phyloP scores from a whole-genome alignment of 257 asterid species.

The Marsdenia floribunda region DNA sequence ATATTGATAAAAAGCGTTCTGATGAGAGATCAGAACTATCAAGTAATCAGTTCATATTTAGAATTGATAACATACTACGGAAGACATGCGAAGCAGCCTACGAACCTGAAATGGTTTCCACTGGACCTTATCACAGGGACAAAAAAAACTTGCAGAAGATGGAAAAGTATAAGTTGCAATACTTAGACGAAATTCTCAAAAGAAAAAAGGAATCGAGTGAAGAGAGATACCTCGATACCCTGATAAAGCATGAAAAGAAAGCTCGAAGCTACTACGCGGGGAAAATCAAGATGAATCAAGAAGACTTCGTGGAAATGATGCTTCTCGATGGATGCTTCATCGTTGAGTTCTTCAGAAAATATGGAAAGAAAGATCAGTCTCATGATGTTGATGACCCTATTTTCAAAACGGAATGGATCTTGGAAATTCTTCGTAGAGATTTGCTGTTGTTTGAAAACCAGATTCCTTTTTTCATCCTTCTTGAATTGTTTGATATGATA shows the following conservation, averaged over 20 bases:
- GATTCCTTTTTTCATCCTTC: background rate
- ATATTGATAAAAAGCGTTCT: no score
- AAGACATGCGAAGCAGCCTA: background rate
- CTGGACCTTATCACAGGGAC: background rate
- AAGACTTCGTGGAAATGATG: conserved; percentile 2
- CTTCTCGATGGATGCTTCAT: conserved; percentile 7
- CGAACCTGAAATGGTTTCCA: background rate
- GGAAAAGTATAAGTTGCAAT: conserved; percentile 27
- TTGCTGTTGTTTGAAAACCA: conserved; percentile 6
- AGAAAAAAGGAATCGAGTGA: background rate
- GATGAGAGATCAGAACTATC: no score
- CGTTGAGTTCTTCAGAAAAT: background rate
- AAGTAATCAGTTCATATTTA: background rate
- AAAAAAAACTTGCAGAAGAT: background rate
- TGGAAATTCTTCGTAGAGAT: background rate
- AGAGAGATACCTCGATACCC: background rate
- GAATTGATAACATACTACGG: background rate
- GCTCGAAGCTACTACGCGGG: background rate
- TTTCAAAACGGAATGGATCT: background rate
- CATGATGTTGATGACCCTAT: background rate
- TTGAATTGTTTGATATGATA: background rate
- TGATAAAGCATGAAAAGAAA: conserved; percentile 19
- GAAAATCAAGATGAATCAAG: background rate
- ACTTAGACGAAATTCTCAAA: background rate
- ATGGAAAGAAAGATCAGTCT: accelerated